These are phyloP conservation scores for Camellia sinensis DNA, from an alignment of 148 eudicot genomes.

Conservation along the genomic window DNA sequence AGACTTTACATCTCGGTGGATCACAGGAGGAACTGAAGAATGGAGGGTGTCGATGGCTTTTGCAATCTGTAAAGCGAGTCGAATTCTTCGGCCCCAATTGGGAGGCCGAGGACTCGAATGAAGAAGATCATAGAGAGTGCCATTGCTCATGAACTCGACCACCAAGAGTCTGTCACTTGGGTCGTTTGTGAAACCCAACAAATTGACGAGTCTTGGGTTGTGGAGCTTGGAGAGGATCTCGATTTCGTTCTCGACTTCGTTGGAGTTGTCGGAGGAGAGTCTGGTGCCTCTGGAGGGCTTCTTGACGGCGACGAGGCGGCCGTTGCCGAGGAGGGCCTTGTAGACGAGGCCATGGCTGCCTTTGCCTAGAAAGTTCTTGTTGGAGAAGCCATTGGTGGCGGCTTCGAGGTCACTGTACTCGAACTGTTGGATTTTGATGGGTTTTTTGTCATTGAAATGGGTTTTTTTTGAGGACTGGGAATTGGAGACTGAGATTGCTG, in stretches of 20 bases:
- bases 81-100: constrained; percentile 55
- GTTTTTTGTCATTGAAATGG: constrained; percentile 18
- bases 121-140: constrained; percentile 69
- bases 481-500: constrained; percentile 9
- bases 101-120: constrained; percentile 54
- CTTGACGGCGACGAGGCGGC: constrained; percentile 78
- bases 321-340: constrained; percentile 66
- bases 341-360: constrained; percentile 97
- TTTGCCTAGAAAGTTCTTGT: constrained; percentile 67
- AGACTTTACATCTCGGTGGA: constrained; percentile 87
- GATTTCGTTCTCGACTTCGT: constrained; percentile 77
- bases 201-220: constrained; percentile 75
- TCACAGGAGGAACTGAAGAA: constrained; percentile 68
- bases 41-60: constrained; percentile 69
- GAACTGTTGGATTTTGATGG: constrained; percentile 54
- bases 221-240: constrained; percentile 59
- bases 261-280: not conserved
- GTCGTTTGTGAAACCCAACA: constrained; percentile 55
- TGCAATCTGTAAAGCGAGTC: constrained; percentile 60
- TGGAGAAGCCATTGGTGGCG: constrained; percentile 78
- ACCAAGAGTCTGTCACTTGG: constrained; percentile 53
- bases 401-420: constrained; percentile 62
- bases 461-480: not conserved
- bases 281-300: constrained; percentile 20
- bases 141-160: constrained; percentile 87